Evolutionary conservation across 306 rosid species (phyloP), one percentile per base, ranked within the genome.

Genomic region (Morella rubra): DNA sequence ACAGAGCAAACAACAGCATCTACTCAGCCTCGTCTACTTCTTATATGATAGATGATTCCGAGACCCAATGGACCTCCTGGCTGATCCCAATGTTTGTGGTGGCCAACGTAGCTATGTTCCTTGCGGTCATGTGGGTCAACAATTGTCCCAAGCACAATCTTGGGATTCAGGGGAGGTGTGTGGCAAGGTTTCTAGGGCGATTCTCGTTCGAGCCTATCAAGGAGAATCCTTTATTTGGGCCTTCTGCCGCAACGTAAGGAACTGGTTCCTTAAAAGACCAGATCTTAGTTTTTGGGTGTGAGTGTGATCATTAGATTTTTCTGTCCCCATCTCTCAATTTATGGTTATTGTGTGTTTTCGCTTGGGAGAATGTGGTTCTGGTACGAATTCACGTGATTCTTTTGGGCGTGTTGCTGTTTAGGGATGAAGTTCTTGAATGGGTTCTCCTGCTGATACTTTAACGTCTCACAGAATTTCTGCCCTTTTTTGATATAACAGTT

Each of bases 211-310:
- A 91, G 83, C 91, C 98, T 61, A 72, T 90, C 5, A 55, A 51
- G 67, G 93, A 88, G 77, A 93, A 93, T 87, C 97, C 97, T 22
- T 81, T 90, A 79, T 86, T 93, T 19, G 98, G 97, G 1, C 91
- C 98, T 68, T 91, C 97, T 85, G 88, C 98, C 44, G 37, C 72
- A 14, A 90, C 95, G 96, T 94, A 88, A 64, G 82, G 49, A 37
- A 8, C 15, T 81, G 24, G 0, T 59, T 74, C 44, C 20, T 20
- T 47, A 60, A 37, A 5, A 27, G 44, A 76, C 75, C 45, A 13
- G 47, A 16, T 11, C 71, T 65, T 9, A 0, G 24, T 32, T 71
- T 76, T 18, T 13, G 9, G 44, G 72, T 5, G 19, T 69, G 11
- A 72, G 22, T 61, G 27, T 52, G 67, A 12, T 13, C 32, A 32